phyloP scores from a whole-genome alignment of 2,329 filamentous ascomycete species.

The Pseudocercospora musae region DNA sequence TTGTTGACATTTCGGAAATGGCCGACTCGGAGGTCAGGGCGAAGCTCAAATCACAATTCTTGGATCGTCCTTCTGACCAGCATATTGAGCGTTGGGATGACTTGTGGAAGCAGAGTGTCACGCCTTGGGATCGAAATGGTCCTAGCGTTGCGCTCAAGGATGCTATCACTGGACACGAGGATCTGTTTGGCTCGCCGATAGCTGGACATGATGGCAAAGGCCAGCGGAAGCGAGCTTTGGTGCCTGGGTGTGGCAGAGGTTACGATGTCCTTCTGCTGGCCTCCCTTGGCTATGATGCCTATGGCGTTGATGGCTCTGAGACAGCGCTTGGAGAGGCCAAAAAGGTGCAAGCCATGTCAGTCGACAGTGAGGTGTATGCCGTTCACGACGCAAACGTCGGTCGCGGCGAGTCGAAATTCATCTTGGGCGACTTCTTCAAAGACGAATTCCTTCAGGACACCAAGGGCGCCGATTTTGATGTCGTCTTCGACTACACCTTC shows the following conservation, averaged over 20 bases:
- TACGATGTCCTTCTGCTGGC: conserved; percentile 76
- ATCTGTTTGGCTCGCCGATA: conserved; percentile 25
- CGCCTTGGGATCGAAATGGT: conserved; percentile 59
- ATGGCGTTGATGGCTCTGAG: conserved; percentile 66
- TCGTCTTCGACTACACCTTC: conserved; percentile 65
- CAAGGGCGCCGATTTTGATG: conserved; percentile 55
- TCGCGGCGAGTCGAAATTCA: conserved; percentile 54
- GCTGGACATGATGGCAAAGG: conserved; percentile 8
- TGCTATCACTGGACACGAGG: conserved; percentile 39
- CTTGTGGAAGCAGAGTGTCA: conserved; percentile 54
- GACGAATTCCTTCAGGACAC: conserved; percentile 53
- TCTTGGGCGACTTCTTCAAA: conserved; percentile 65
- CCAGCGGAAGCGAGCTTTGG: conserved; percentile 58
- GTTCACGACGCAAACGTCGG: conserved; percentile 41
- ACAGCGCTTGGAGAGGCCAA: conserved; percentile 49
- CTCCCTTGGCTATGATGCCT: conserved; percentile 71
- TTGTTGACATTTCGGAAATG: not conserved
- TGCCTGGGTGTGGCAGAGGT: conserved; percentile 78
- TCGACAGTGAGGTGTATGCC: conserved; percentile 44
- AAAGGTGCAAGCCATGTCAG: conserved; percentile 38
- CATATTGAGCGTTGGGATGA: conserved; percentile 36
- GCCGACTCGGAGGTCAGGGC: not conserved
- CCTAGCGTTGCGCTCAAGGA: conserved; percentile 60
- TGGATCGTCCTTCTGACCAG: conserved; percentile 38
- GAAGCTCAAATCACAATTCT: conserved; percentile 37